Base-by-base conservation (phyloP, 75 land plant species). In the Picea glauca region DNA sequence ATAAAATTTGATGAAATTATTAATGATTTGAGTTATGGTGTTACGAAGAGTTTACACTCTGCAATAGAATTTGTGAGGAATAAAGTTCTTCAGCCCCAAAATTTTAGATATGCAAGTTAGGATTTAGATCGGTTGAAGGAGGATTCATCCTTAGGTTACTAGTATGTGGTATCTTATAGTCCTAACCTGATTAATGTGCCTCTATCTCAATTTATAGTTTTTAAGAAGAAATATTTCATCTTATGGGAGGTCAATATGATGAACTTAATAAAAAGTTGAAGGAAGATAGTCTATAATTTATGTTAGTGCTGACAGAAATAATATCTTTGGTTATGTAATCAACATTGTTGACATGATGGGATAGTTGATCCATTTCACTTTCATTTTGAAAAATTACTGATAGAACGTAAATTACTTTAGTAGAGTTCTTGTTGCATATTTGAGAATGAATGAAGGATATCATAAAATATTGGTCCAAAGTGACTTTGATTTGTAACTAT, bases 201-300 rank as follows among this genome's bases (percentile, higher is more conserved):
- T 80, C 88, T 20, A 8, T 86, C 21, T 83, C 85, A 5, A 83
- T 79, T n/a, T 75, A 83, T 30, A 77, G 83, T 54, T 74, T 96
- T 35, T 96, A 94, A 96, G 88, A 91, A 75, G 98, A 93, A 82
- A 82, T 96, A 75, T 82, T 96, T 88, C 85, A 87, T 82, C 80
- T 89, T 13, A 96, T 96, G 98, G 98, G 98, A 33, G 98, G 98
- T 40, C 86, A 84, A 56, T 94, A 14, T 96, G 96, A 93, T 3
- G 88, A 86, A 62, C 63, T 80, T 11, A 91, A 91, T 81, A 43
- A 5, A 5, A 96, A 96, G 72, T 75, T 93, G 84, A 87, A 81
- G 60, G 87, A 82, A 79, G 92, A 93, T 20, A 76, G 20, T 54
- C 58, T 26, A 13, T 74, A 54, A 74, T 74, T 0, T 5, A 33